Evolutionary conservation across 139 green algal species (phyloP).

Genomic region (Auxenochlorella protothecoides): DNA sequence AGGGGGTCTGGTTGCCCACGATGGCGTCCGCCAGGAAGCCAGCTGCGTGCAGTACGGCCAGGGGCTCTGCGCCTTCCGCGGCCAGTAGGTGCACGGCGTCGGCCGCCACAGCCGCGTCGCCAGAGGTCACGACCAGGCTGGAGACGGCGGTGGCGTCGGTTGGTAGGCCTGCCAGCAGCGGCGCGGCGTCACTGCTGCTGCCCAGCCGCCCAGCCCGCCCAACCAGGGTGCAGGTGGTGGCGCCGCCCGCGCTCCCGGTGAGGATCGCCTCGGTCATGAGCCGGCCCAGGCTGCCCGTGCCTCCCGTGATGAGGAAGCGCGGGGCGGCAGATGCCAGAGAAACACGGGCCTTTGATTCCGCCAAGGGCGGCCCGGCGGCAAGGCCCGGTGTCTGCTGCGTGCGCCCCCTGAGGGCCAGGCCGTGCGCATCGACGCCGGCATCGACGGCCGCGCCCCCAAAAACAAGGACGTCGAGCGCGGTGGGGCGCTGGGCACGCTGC

Average conservation of each 20-base stretch:
- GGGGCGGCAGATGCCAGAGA: too few relatives aligned
- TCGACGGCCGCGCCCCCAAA: not conserved
- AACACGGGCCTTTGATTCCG: too few relatives aligned
- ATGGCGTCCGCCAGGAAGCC: constrained; percentile 66
- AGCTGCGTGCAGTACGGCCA: constrained; percentile 45
- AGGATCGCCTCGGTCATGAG: constrained; percentile 11
- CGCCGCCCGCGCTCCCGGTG: constrained; percentile 18
- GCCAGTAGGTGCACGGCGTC: not conserved
- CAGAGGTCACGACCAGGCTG: too few relatives aligned
- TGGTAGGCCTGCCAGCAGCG: constrained; percentile 19
- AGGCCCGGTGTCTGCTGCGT: not conserved
- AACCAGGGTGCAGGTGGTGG: constrained; percentile 4
- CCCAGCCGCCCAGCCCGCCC: constrained; percentile 4
- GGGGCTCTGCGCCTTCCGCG: not conserved
- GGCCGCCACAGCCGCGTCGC: not conserved
- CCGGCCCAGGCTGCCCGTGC: not conserved
- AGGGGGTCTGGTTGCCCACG: constrained; percentile 37
- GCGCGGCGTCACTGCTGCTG: not conserved
- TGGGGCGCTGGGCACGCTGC: constrained; percentile 3
- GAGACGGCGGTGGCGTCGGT: too few relatives aligned
- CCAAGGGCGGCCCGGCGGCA: too few relatives aligned
- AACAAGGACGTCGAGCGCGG: constrained; percentile 37
- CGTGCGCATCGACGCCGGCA: constrained; percentile 3
- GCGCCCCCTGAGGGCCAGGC: not conserved
- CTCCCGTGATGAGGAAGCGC: constrained; percentile 11